Conservation (phyloP, 441 rosid species). For the Oxalis stricta region DNA sequence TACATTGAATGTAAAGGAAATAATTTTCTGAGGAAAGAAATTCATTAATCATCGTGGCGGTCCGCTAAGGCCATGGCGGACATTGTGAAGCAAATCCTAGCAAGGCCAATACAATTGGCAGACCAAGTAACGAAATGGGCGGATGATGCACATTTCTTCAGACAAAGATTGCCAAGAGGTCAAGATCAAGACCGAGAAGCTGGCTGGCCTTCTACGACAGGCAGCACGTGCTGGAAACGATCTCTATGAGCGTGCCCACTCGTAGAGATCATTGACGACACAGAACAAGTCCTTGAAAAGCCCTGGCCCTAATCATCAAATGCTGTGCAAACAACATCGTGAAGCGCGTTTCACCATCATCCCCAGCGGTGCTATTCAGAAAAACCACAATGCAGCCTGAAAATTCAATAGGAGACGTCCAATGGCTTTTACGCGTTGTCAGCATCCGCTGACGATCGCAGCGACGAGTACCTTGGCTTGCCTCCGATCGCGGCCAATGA, state of each 20-base stretch:
- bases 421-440: slow-evolving; percentile 60
- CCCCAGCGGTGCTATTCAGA: slow-evolving; percentile 53
- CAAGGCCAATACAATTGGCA: slow-evolving; percentile 48
- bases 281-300: slow-evolving; percentile 65
- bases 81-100: slow-evolving; percentile 46
- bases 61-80: slow-evolving; percentile 44
- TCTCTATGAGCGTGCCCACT: slow-evolving; percentile 59
- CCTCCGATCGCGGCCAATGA: slow-evolving; percentile 71
- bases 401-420: slow-evolving; percentile 55
- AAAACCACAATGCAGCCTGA: slow-evolving; percentile 47
- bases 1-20: no score
- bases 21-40: no score
- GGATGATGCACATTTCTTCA: slow-evolving; percentile 44
- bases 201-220: slow-evolving; percentile 49
- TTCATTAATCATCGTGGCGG: no score
- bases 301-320: slow-evolving; percentile 38
- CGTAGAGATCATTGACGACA: slow-evolving; percentile 54
- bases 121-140: slow-evolving; percentile 39
- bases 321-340: slow-evolving; percentile 44
- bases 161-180: slow-evolving; percentile 55
- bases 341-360: slow-evolving; percentile 54
- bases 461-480: slow-evolving; percentile 43
- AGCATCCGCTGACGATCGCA: slow-evolving; percentile 42
- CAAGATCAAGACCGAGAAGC: slow-evolving; percentile 49
- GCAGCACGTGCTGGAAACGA: slow-evolving; percentile 56